Conservation (phyloP, 768 basidiomycete genomes). For the Psilocybe sp. region DNA sequence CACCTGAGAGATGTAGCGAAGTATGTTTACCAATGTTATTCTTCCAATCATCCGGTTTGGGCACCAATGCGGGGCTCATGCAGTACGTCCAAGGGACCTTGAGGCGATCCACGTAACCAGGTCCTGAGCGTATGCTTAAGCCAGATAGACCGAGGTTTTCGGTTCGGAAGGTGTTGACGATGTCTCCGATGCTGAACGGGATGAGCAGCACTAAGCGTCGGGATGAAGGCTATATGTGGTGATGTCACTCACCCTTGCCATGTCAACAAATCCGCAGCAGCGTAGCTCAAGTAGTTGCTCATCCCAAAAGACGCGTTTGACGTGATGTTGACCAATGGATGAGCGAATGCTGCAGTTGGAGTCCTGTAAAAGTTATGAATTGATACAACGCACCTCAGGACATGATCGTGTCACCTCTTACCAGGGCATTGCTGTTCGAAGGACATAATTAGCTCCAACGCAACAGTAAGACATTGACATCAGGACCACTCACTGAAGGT, state of each 20-base stretch:
- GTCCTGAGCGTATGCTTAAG: constrained; percentile 47
- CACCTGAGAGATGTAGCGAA: not conserved
- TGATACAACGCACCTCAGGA: not conserved
- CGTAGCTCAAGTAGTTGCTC: constrained; percentile 58
- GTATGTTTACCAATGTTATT: constrained; percentile 48
- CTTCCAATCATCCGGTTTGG: constrained; percentile 63
- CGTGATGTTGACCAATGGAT: constrained; percentile 60
- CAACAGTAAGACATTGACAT: constrained; percentile 7
- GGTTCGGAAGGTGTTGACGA: constrained; percentile 56
- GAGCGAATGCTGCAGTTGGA: constrained; percentile 53
- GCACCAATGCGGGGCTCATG: constrained; percentile 55
- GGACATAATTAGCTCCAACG: not conserved
- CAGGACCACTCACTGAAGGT: constrained; percentile 47
- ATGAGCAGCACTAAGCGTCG: not conserved
- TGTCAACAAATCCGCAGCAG: constrained; percentile 56
- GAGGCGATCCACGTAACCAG: constrained; percentile 47
- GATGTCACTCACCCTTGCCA: constrained; percentile 49
- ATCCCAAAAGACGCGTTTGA: constrained; percentile 52
- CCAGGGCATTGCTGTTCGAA: constrained; percentile 63
- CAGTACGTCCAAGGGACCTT: constrained; percentile 65
- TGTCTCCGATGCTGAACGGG: constrained; percentile 47
- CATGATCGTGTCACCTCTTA: constrained; percentile 13
- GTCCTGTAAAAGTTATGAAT: constrained; percentile 33
- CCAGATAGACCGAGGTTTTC: constrained; percentile 45
- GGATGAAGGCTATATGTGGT: not conserved